Evolutionary conservation across 192 early-diverging fungal genomes (phyloP).

Genomic region (Dispira simplex): DNA sequence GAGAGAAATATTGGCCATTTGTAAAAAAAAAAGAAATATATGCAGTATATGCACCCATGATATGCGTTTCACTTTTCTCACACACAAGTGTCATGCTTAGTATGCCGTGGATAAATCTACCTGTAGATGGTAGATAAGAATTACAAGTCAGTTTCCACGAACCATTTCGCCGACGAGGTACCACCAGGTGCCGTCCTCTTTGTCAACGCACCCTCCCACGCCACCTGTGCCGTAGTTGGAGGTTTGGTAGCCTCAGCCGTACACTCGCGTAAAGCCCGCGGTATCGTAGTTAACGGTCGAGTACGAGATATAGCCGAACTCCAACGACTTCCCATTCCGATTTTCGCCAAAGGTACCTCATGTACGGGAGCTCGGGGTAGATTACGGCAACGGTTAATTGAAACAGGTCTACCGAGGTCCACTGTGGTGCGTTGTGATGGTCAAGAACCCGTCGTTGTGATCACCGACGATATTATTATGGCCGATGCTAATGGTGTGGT

Average conservation of each 20-base stretch:
- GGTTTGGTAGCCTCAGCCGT: constrained; percentile 31
- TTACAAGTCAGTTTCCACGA: no score
- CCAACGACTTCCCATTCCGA: constrained; percentile 12
- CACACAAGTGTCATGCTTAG: no score
- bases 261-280: constrained; percentile 15
- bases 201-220: constrained; percentile 16
- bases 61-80: no score
- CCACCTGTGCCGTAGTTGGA: constrained; percentile 33
- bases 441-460: constrained; percentile 7
- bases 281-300: constrained; percentile 27
- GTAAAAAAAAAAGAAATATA: no score
- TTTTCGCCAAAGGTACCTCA: constrained; percentile 18
- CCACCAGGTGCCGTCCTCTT: constrained; percentile 24
- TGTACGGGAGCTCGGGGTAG: constrained; percentile 13
- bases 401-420: not conserved
- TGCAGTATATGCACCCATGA: no score
- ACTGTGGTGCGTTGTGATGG: constrained; percentile 13
- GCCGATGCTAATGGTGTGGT: constrained; percentile 35
- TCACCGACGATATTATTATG: constrained; percentile 26
- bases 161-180: constrained; percentile 24
- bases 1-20: no score
- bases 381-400: not conserved
- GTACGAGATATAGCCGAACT: constrained; percentile 29
- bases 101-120: no score
- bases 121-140: no score